These are phyloP conservation scores for Salix arbutifolia DNA, from an alignment of 345 rosid genomes.

Conservation along the genomic window DNA sequence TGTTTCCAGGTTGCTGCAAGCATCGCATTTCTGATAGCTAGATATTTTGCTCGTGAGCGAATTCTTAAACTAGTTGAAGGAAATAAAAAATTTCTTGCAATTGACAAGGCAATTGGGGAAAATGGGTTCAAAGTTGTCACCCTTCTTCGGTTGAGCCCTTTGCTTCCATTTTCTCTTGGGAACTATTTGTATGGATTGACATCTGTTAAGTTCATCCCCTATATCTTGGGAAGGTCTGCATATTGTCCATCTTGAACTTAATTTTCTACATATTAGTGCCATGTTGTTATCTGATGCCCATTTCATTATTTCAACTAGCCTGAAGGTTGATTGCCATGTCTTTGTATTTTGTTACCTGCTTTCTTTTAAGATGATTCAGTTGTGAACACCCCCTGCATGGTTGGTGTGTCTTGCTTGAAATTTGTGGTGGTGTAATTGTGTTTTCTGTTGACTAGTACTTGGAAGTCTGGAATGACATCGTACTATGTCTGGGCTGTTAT, in stretches of 20 bases:
- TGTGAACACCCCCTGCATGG: background rate
- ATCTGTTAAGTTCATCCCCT: constrained; percentile 86
- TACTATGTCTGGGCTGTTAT: background rate
- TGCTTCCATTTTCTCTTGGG: constrained; percentile 95
- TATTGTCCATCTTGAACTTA: constrained; percentile 5
- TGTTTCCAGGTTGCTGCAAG: constrained; percentile 80
- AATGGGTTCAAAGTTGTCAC: constrained; percentile 92
- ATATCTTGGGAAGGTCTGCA: constrained; percentile 84
- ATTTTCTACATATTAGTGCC: background rate
- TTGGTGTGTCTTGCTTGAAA: background rate
- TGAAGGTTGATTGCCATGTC: background rate
- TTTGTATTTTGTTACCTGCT: background rate
- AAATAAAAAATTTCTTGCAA: constrained; percentile 91
- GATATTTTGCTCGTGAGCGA: constrained; percentile 95
- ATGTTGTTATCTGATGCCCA: background rate
- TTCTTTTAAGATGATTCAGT: background rate
- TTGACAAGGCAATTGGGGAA: constrained; percentile 96
- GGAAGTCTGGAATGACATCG: background rate
- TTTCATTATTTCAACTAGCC: background rate
- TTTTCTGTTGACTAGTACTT: background rate
- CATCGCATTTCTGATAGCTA: constrained; percentile 83
- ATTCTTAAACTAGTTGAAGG: constrained; percentile 93
- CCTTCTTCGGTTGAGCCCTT: constrained; percentile 87
- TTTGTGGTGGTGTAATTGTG: background rate
- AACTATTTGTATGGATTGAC: constrained; percentile 92